Conservation (phyloP, 1,139 yeast species). For the Taiozyma onychis region DNA sequence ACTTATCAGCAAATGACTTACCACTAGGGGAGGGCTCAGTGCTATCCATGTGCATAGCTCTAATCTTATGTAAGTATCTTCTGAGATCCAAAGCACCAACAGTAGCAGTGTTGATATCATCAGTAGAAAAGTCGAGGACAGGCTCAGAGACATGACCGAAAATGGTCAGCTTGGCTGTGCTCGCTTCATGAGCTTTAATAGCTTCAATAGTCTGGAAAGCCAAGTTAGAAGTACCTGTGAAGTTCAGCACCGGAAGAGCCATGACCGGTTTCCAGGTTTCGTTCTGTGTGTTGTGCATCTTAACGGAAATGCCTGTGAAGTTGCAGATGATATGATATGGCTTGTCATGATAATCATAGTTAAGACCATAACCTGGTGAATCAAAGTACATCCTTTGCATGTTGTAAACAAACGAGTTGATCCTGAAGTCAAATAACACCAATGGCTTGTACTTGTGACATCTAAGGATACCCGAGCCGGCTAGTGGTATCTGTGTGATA, state of each 20-base stretch:
- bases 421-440: conserved; percentile 14
- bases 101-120: conserved; percentile 16
- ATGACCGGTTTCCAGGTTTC: conserved; percentile 14
- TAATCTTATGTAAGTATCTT: not conserved
- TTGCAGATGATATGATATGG: conserved; percentile 45
- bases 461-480: conserved; percentile 10
- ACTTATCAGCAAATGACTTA: conserved; percentile 1
- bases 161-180: conserved; percentile 41
- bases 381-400: conserved; percentile 25
- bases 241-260: conserved; percentile 26
- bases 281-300: conserved; percentile 11
- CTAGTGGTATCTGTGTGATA: conserved; percentile 18
- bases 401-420: conserved; percentile 24
- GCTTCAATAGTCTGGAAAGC: conserved; percentile 36
- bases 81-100: conserved; percentile 15
- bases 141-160: conserved; percentile 46
- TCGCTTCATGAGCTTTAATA: conserved; percentile 32
- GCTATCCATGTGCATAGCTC: not conserved
- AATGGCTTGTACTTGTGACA: conserved; percentile 19
- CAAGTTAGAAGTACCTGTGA: conserved; percentile 51
- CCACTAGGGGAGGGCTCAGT: not conserved
- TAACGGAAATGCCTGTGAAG: conserved; percentile 17
- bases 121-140: conserved; percentile 31
- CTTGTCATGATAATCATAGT: conserved; percentile 44
- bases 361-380: conserved; percentile 54